Conservation (phyloP, 192 early-diverging fungal species). For the Linnemannia schmuckeri region DNA sequence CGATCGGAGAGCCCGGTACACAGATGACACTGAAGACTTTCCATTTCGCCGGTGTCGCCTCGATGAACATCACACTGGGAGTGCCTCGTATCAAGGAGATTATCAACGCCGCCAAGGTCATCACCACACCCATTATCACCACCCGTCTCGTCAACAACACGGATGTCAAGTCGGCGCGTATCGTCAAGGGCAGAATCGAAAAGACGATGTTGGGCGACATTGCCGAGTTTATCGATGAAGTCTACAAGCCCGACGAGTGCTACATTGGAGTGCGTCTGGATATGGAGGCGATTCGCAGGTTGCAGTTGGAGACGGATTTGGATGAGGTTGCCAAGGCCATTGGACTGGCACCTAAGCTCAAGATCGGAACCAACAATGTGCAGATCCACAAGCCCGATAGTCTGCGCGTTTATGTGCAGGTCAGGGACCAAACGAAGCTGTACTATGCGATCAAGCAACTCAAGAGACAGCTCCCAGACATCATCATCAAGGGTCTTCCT, state of each 20-base stretch:
- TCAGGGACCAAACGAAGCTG: slow-evolving; percentile 70
- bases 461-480: slow-evolving; percentile 86
- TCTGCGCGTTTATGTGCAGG: slow-evolving; percentile 75
- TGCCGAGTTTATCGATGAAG: slow-evolving; percentile 94
- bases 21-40: slow-evolving; percentile 99
- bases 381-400: slow-evolving; percentile 70
- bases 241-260: slow-evolving; percentile 81
- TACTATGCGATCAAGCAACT: slow-evolving; percentile 85
- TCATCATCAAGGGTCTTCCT: slow-evolving; percentile 91
- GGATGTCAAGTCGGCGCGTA: slow-evolving; percentile 84
- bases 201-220: slow-evolving; percentile 92
- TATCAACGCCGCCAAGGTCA: slow-evolving; percentile 98
- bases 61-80: slow-evolving; percentile 99
- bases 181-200: slow-evolving; percentile 97
- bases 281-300: slow-evolving; percentile 82
- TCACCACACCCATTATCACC: slow-evolving; percentile 92
- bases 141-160: slow-evolving; percentile 77
- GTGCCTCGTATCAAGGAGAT: slow-evolving; percentile 99
- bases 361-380: slow-evolving; percentile 81
- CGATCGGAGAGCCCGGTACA: slow-evolving; percentile 98
- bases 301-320: slow-evolving; percentile 92
- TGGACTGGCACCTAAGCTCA: slow-evolving; percentile 85
- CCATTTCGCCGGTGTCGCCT: slow-evolving; percentile 99
- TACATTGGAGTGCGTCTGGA: slow-evolving; percentile 88
- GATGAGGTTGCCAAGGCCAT: slow-evolving; percentile 85